These are phyloP conservation scores for Hypoxylon perforatum DNA, from an alignment of 495 filamentous ascomycete species.

Conservation along the genomic window DNA sequence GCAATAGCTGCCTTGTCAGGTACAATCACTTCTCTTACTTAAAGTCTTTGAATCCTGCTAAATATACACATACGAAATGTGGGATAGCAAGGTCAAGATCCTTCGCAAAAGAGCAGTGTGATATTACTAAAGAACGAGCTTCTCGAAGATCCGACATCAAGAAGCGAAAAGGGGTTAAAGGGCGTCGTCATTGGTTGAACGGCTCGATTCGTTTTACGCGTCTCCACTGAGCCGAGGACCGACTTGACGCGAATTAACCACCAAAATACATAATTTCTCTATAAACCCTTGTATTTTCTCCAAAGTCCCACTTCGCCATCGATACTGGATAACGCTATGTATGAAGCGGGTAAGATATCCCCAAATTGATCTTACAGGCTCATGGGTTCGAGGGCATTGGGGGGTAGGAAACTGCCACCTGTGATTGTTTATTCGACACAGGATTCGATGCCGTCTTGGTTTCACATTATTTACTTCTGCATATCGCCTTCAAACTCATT, in stretches of 20 bases:
- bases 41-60: background rate
- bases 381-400: too few species aligned
- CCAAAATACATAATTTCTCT: conserved; percentile 18
- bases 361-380: conserved; percentile 24
- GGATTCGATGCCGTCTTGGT: conserved; percentile 21
- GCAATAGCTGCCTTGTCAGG: background rate
- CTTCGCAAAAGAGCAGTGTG: background rate
- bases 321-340: conserved; percentile 19
- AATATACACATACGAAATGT: background rate
- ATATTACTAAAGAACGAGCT: background rate
- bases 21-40: background rate
- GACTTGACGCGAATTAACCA: conserved; percentile 31
- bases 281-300: conserved; percentile 30
- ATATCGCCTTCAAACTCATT: background rate
- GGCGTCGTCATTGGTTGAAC: background rate
- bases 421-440: conserved; percentile 34
- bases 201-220: conserved; percentile 30
- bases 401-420: conserved; percentile 24
- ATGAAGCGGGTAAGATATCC: conserved; percentile 29
- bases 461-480: conserved; percentile 33
- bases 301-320: conserved; percentile 33
- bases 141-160: background rate
- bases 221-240: conserved; percentile 35
- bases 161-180: conserved; percentile 21
- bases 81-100: background rate